Percentiles rank a stretch among this genome's conserved stretches.
phyloP scores from a whole-genome alignment of 257 asterid genomes.

The Echium plantagineum region DNA sequence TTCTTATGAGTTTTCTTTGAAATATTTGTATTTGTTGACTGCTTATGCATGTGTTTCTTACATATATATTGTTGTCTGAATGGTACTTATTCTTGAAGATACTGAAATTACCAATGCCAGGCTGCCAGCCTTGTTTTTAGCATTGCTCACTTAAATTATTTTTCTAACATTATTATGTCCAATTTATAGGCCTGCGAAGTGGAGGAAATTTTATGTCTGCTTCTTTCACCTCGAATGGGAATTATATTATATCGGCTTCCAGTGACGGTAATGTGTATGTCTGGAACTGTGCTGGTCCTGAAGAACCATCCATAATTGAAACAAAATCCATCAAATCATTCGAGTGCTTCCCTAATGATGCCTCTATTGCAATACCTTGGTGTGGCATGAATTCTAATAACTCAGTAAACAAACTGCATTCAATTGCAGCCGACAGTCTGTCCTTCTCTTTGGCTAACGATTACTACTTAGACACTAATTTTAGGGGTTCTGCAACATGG shows the following conservation, averaged over 20 bases:
- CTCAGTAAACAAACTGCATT: constrained; percentile 18
- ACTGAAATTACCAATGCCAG: neutral
- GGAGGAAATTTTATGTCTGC: constrained; percentile 54
- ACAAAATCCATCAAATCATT: constrained; percentile 40
- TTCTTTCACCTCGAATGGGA: constrained; percentile 58
- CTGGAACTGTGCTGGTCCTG: constrained; percentile 42
- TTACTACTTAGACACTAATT: constrained; percentile 39
- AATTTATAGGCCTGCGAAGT: constrained; percentile 45
- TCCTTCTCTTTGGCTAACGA: constrained; percentile 55
- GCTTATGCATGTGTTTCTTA: no score
- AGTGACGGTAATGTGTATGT: constrained; percentile 66
- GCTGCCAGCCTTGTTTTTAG: neutral
- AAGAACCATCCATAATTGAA: constrained; percentile 19
- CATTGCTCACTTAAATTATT: neutral
- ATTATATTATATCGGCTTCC: constrained; percentile 67
- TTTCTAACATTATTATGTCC: constrained; percentile 1
- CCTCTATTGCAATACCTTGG: constrained; percentile 86
- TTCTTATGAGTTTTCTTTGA: neutral
- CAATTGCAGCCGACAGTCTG: constrained; percentile 18
- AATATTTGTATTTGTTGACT: no score
- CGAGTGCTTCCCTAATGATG: constrained; percentile 56
- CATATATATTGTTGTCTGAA: no score
- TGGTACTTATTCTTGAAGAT: neutral
- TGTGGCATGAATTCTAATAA: constrained; percentile 35
- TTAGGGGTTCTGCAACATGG: constrained; percentile 87